A percentile compares a stretch with the other conserved stretches of the same genome.
Evolutionary conservation across 441 rosid genomes (phyloP).

Genomic region (Sinapis alba): DNA sequence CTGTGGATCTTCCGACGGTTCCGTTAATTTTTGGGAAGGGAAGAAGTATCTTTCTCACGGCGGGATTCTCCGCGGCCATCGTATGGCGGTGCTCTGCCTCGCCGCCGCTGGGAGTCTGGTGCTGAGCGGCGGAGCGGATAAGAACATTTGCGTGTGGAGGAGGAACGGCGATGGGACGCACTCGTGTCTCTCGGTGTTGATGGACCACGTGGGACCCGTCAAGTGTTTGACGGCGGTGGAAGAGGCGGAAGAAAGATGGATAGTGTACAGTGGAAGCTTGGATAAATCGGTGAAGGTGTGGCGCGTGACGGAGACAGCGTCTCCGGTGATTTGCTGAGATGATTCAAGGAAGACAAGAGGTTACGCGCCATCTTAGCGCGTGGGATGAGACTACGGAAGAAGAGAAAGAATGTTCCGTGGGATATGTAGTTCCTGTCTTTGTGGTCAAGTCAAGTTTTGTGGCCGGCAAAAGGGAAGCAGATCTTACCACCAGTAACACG

Average conservation of each 20-base stretch:
- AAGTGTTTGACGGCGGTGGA: constrained; percentile 57
- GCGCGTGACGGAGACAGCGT: constrained; percentile 51
- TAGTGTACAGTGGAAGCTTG: constrained; percentile 62
- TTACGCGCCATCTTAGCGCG: constrained; percentile 26
- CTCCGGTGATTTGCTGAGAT: constrained; percentile 18
- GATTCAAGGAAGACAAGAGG: not conserved
- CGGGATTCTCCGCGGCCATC: constrained; percentile 57
- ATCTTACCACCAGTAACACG: constrained; percentile 26
- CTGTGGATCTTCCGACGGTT: constrained; percentile 64
- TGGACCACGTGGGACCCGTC: constrained; percentile 63
- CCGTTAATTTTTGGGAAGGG: constrained; percentile 61
- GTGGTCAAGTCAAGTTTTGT: constrained; percentile 38
- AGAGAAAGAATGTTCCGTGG: constrained; percentile 30
- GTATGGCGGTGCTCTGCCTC: constrained; percentile 53
- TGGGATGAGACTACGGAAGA: not conserved
- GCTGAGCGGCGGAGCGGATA: constrained; percentile 63
- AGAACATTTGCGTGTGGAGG: constrained; percentile 61
- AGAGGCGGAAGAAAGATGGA: constrained; percentile 47
- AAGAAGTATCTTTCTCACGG: constrained; percentile 47
- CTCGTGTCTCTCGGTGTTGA: constrained; percentile 52
- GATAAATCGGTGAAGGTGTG: constrained; percentile 70
- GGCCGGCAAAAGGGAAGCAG: constrained; percentile 41
- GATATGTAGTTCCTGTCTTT: constrained; percentile 35
- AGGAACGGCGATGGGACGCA: constrained; percentile 52
- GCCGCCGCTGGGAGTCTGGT: constrained; percentile 55